These are phyloP conservation scores for Phytophthora macrochlamydospora DNA, from an alignment of 352 stramenopile genomes.

Conservation along the genomic window DNA sequence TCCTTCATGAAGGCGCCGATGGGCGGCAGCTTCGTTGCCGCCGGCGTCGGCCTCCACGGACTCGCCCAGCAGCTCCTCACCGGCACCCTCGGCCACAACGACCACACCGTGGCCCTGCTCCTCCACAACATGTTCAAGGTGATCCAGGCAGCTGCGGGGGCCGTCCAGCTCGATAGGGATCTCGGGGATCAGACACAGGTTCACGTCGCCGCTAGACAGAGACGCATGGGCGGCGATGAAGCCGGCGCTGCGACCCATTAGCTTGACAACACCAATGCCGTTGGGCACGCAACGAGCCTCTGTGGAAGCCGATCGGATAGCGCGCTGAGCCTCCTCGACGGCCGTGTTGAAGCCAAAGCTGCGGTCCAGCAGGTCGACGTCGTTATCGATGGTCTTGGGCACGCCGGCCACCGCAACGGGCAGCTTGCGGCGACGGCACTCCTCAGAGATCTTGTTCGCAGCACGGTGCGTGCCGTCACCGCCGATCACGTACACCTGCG, in stretches of 20 bases:
- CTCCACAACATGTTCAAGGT: slow-evolving; percentile 92
- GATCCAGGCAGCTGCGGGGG: slow-evolving; percentile 88
- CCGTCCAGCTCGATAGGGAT: slow-evolving; percentile 96
- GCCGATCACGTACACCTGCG: slow-evolving; percentile 97
- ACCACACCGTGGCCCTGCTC: slow-evolving; percentile 97
- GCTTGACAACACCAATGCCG: slow-evolving; percentile 98
- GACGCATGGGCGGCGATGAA: slow-evolving; percentile 98
- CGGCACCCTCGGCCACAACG: slow-evolving; percentile 97
- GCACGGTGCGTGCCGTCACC: slow-evolving; percentile 98
- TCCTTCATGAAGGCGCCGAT: slow-evolving; percentile 98
- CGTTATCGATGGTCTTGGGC: slow-evolving; percentile 99
- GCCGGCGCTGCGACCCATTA: slow-evolving; percentile 97
- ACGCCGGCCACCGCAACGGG: slow-evolving; percentile 96
- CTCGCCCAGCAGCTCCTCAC: slow-evolving; percentile 94
- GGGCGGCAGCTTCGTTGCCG: slow-evolving; percentile 93
- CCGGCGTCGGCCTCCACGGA: slow-evolving; percentile 92
- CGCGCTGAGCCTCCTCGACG: slow-evolving; percentile 95
- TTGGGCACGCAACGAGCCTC: slow-evolving; percentile 97
- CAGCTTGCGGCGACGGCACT: slow-evolving; percentile 75
- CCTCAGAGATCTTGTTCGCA: slow-evolving; percentile 91
- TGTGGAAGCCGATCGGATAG: slow-evolving; percentile 91
- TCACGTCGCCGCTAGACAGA: slow-evolving; percentile 96
- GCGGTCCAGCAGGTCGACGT: slow-evolving; percentile 98
- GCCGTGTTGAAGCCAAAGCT: slow-evolving; percentile 98
- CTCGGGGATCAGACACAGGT: slow-evolving; percentile 98